phyloP scores from a whole-genome alignment of 768 basidiomycete species.

The Strobilomyces confusus region DNA sequence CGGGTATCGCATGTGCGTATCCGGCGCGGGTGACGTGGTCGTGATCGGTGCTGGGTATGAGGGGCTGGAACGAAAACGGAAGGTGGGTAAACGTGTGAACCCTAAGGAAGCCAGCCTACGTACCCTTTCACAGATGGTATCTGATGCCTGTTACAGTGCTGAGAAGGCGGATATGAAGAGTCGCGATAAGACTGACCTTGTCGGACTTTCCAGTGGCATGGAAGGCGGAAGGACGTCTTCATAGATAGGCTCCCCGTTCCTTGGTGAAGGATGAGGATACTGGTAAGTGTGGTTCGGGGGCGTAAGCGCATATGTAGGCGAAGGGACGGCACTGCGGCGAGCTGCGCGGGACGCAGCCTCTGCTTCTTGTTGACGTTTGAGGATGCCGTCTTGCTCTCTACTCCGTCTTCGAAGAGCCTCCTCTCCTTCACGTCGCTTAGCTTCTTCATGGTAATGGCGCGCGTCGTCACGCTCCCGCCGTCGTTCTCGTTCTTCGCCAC shows the following conservation, averaged over 20 bases:
- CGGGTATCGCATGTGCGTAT: constrained; percentile 54
- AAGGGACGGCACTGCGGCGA: constrained; percentile 33
- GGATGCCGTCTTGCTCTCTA: constrained; percentile 55
- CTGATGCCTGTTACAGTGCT: constrained; percentile 24
- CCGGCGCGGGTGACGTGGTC: constrained; percentile 61
- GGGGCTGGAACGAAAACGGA: constrained; percentile 24
- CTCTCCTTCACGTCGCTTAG: constrained; percentile 45
- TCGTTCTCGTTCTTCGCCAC: constrained; percentile 23
- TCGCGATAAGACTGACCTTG: constrained; percentile 46
- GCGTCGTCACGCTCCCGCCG: constrained; percentile 29
- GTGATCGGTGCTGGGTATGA: constrained; percentile 58
- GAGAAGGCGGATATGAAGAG: constrained; percentile 32
- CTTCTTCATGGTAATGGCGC: constrained; percentile 41
- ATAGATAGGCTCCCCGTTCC: constrained; percentile 28
- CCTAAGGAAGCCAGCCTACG: constrained; percentile 17
- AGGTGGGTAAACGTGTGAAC: constrained; percentile 8
- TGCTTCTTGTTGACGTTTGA: constrained; percentile 56
- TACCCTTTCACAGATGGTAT: constrained; percentile 35
- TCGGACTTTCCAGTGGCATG: constrained; percentile 67
- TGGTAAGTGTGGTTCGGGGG: constrained; percentile 34
- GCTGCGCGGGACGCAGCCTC: constrained; percentile 46
- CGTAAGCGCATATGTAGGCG: constrained; percentile 26
- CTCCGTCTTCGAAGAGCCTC: constrained; percentile 41
- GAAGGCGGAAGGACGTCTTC: constrained; percentile 33
- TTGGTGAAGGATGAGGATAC: constrained; percentile 29